These are phyloP conservation scores for Carex arenaria DNA, from an alignment of 202 grass and related monocot species.

Conservation along the genomic window DNA sequence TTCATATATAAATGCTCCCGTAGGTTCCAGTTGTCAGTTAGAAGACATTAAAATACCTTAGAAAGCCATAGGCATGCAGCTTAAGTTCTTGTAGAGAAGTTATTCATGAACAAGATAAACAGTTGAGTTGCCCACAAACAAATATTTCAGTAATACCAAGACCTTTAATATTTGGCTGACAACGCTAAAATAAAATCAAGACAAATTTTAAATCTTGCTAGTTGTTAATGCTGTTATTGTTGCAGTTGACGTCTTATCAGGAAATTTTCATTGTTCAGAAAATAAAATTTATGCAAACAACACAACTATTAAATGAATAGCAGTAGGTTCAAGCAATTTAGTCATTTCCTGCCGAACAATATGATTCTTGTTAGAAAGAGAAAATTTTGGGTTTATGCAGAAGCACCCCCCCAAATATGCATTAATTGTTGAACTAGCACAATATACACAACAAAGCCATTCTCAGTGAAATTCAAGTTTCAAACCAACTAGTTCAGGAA, in stretches of 20 bases:
- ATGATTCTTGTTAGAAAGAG: neutral
- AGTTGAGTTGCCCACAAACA: neutral
- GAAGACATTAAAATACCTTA: neutral
- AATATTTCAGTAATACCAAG: neutral
- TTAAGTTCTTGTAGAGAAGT: neutral
- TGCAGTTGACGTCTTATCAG: neutral
- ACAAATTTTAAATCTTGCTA: neutral
- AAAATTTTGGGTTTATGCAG: neutral
- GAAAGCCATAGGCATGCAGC: neutral
- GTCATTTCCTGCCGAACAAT: neutral
- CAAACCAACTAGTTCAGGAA: neutral
- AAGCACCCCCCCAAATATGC: neutral
- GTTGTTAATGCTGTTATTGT: neutral
- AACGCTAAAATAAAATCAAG: neutral
- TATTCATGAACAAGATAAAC: neutral
- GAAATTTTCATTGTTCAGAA: neutral
- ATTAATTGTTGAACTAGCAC: neutral
- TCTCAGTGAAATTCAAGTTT: neutral
- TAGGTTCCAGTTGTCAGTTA: neutral
- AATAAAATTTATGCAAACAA: neutral
- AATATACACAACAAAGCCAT: neutral
- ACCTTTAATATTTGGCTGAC: neutral
- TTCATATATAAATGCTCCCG: neutral
- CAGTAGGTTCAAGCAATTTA: neutral
- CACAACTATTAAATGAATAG: neutral